Conservation (phyloP, 1,284 basidiomycete genomes). For the Boletus semigastroideus region DNA sequence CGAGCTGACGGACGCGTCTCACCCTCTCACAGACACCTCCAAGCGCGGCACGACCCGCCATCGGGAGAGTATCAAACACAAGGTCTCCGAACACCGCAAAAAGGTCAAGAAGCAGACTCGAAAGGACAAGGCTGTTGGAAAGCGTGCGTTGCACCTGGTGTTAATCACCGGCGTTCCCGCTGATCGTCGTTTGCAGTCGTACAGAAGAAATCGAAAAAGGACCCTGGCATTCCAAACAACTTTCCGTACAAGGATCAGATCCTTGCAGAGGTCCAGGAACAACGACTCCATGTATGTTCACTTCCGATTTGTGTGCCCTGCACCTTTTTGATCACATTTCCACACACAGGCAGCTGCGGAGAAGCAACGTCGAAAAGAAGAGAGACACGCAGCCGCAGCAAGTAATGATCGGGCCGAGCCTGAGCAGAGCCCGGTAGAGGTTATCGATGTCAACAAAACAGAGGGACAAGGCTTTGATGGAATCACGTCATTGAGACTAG, state of each 20-base stretch:
- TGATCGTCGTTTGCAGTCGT: slow-evolving; percentile 15
- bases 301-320: neutral
- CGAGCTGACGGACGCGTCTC: neutral
- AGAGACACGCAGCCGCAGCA: slow-evolving; percentile 50
- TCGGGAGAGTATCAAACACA: slow-evolving; percentile 77
- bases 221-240: slow-evolving; percentile 95
- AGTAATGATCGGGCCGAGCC: slow-evolving; percentile 31
- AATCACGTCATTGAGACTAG: slow-evolving; percentile 26
- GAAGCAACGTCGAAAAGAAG: slow-evolving; percentile 62
- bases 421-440: slow-evolving; percentile 32
- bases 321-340: neutral
- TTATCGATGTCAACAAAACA: slow-evolving; percentile 24
- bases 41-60: slow-evolving; percentile 76
- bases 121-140: slow-evolving; percentile 82
- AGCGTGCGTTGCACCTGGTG: slow-evolving; percentile 61
- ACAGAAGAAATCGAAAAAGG: slow-evolving; percentile 63
- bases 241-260: slow-evolving; percentile 98
- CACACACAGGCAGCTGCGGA: slow-evolving; percentile 59
- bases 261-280: slow-evolving; percentile 84
- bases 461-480: slow-evolving; percentile 37
- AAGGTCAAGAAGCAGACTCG: slow-evolving; percentile 81
- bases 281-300: slow-evolving; percentile 62
- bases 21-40: slow-evolving; percentile 67
- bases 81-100: slow-evolving; percentile 75
- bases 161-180: neutral